phyloP scores from a whole-genome alignment of 805 yeast genomes.

The Candida sithepensis region DNA sequence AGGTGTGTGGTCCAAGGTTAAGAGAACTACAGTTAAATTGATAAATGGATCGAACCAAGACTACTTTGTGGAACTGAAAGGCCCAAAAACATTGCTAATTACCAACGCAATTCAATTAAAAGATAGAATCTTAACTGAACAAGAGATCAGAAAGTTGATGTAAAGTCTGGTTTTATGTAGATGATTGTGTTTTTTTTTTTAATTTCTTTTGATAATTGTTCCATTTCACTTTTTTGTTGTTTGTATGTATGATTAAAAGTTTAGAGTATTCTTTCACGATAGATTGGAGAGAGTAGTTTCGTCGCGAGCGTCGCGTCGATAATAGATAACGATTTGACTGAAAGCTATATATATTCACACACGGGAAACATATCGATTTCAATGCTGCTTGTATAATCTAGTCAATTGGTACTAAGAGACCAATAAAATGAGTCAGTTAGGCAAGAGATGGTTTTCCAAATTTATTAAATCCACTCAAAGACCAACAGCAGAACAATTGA shows the following conservation, averaged over 20 bases:
- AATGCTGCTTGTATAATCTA: too few relatives aligned
- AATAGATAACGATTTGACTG: too few relatives aligned
- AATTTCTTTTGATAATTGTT: not conserved
- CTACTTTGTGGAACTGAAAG: conserved; percentile 25
- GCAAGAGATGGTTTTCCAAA: conserved; percentile 1
- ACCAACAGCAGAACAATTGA: conserved; percentile 7
- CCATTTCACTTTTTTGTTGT: not conserved
- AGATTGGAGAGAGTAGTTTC: too few relatives aligned
- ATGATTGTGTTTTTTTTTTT: not conserved
- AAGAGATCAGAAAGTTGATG: conserved; percentile 21
- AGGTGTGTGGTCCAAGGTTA: not conserved
- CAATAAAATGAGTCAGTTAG: not conserved
- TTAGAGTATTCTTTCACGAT: too few relatives aligned
- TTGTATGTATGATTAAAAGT: not conserved
- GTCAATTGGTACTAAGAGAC: not conserved
- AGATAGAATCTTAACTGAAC: conserved; percentile 20
- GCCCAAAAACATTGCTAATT: conserved; percentile 31
- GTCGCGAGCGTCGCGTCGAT: too few relatives aligned
- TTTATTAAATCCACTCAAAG: conserved; percentile 3
- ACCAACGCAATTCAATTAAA: conserved; percentile 26
- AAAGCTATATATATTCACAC: too few relatives aligned
- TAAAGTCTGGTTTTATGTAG: not conserved
- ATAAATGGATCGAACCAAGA: conserved; percentile 20
- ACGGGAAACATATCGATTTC: too few relatives aligned
- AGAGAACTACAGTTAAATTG: conserved; percentile 8